Conservation (phyloP, 2,329 filamentous ascomycete genomes). For the Colletotrichum neosansevieriae region DNA sequence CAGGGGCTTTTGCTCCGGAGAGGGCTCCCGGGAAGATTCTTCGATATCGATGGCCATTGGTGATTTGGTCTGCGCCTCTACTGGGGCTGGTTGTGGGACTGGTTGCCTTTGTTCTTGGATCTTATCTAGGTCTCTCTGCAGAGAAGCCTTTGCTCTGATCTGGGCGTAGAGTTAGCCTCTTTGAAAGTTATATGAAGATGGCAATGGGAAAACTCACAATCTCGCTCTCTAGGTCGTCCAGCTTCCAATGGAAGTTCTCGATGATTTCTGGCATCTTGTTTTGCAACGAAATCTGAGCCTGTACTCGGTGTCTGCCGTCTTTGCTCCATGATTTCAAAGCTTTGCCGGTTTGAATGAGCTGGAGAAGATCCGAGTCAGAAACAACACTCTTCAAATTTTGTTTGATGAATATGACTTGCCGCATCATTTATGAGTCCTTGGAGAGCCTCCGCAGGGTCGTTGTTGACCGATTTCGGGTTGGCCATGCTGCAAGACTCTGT, state of each 20-base stretch:
- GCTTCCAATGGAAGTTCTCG: slow-evolving; percentile 61
- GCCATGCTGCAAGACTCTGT: slow-evolving; percentile 5
- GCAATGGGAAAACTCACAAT: slow-evolving; percentile 59
- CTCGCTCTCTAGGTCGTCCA: slow-evolving; percentile 69
- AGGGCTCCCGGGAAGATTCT: slow-evolving; percentile 47
- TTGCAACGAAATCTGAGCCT: slow-evolving; percentile 50
- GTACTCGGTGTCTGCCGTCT: slow-evolving; percentile 52
- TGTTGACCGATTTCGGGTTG: slow-evolving; percentile 13
- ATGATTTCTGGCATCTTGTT: slow-evolving; percentile 61
- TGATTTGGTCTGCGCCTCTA: slow-evolving; percentile 52
- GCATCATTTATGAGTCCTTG: slow-evolving; percentile 67
- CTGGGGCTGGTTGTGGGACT: slow-evolving; percentile 43
- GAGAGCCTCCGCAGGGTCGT: slow-evolving; percentile 58
- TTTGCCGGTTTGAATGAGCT: slow-evolving; percentile 72
- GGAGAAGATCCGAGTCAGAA: neutral
- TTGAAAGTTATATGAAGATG: too few species aligned
- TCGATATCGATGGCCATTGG: slow-evolving; percentile 53
- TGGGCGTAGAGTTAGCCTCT: slow-evolving; percentile 43
- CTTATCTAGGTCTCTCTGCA: slow-evolving; percentile 65
- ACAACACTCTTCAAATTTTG: neutral
- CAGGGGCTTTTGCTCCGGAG: slow-evolving; percentile 20
- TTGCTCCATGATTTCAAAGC: slow-evolving; percentile 63
- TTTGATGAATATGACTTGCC: slow-evolving; percentile 53
- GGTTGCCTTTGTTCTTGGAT: slow-evolving; percentile 45
- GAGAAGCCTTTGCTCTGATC: slow-evolving; percentile 66